These are phyloP conservation scores for Zasmidium angulare DNA, from an alignment of 2,329 filamentous ascomycete genomes.

Conservation along the genomic window DNA sequence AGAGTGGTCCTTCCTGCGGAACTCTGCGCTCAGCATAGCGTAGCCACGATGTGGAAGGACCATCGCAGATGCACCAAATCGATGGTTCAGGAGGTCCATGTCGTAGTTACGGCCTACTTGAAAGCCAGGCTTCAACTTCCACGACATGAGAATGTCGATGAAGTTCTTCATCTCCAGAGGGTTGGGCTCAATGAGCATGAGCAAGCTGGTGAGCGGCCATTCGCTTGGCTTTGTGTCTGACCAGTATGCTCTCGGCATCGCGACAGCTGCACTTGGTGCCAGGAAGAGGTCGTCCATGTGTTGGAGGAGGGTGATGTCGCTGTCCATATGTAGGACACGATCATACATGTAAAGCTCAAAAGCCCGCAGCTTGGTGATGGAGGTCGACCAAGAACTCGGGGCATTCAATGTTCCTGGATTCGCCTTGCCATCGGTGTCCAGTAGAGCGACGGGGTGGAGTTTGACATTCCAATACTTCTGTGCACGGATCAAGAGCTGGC, in stretches of 20 bases:
- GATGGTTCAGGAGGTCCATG: constrained; percentile 56
- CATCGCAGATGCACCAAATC: constrained; percentile 61
- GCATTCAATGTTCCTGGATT: constrained; percentile 35
- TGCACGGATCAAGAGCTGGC: constrained; percentile 37
- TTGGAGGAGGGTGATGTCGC: constrained; percentile 63
- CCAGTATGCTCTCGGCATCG: constrained; percentile 74
- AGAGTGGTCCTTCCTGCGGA: constrained; percentile 54
- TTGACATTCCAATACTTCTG: constrained; percentile 51
- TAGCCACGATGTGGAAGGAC: constrained; percentile 66
- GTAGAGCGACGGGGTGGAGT: constrained; percentile 49
- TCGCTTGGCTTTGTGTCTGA: constrained; percentile 45
- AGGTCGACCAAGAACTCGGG: constrained; percentile 53
- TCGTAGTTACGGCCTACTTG: constrained; percentile 28
- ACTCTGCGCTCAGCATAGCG: constrained; percentile 63
- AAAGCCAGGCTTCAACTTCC: constrained; percentile 45
- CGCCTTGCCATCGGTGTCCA: constrained; percentile 28
- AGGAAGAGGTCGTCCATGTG: constrained; percentile 71
- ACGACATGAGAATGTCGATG: constrained; percentile 36
- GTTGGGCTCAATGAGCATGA: constrained; percentile 64
- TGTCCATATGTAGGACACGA: constrained; percentile 60
- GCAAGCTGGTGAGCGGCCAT: constrained; percentile 58
- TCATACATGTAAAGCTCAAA: constrained; percentile 67
- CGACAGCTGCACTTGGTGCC: constrained; percentile 56
- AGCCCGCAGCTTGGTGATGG: constrained; percentile 65
- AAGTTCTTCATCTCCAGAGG: constrained; percentile 50